Evolutionary conservation across 2,329 filamentous ascomycete genomes (phyloP).

Genomic region (Trichoderma koningii): DNA sequence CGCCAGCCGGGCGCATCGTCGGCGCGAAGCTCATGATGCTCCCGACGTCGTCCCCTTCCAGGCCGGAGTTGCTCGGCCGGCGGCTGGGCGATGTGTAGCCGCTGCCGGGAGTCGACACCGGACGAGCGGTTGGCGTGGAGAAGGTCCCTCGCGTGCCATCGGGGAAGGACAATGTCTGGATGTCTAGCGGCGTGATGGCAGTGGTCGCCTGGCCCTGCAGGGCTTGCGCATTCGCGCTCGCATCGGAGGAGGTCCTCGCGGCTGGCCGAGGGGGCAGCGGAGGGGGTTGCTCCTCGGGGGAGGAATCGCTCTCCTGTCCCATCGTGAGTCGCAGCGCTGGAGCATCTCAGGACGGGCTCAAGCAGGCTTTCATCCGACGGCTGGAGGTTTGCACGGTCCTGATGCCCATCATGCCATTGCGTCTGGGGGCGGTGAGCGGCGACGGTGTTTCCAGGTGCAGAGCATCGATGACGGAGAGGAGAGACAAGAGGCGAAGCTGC

Average conservation of each 20-base stretch:
- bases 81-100: conserved; percentile 45
- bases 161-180: conserved; percentile 73
- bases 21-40: conserved; percentile 69
- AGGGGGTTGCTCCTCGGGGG: conserved; percentile 52
- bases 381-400: conserved; percentile 12
- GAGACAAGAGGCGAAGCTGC: neutral
- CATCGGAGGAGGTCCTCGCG: conserved; percentile 42
- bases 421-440: conserved; percentile 14
- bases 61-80: conserved; percentile 37
- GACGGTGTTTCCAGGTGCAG: conserved; percentile 1
- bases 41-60: conserved; percentile 62
- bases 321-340: conserved; percentile 34
- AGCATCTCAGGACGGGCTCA: conserved; percentile 35
- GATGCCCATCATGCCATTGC: conserved; percentile 27
- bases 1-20: conserved; percentile 63
- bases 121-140: conserved; percentile 43
- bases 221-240: conserved; percentile 44
- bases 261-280: conserved; percentile 57
- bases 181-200: conserved; percentile 77
- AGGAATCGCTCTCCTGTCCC: conserved; percentile 36
- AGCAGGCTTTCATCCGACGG: conserved; percentile 6
- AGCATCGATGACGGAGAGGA: conserved; percentile 7
- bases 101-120: conserved; percentile 45
- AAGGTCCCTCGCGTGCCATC: conserved; percentile 70
- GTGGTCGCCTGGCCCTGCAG: conserved; percentile 73